A percentile compares a stretch with the other conserved stretches of the same genome.
phyloP scores from a whole-genome alignment of 805 yeast species.

The Cyberlindnera xylosilytica region DNA sequence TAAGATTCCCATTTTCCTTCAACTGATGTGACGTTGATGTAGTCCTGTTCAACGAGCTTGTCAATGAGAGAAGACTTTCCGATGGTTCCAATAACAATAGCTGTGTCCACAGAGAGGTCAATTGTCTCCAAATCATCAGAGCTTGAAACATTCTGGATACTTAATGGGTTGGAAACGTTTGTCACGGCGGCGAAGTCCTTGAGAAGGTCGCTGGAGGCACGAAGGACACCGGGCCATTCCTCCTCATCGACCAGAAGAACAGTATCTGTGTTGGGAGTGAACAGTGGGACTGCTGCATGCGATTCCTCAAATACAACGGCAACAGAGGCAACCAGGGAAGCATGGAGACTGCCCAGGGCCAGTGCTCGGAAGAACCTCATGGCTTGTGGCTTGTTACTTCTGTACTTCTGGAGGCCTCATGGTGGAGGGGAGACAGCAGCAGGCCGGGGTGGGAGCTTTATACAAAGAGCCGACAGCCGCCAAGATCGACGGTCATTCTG shows the following conservation, averaged over 20 bases:
- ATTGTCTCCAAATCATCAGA: not conserved
- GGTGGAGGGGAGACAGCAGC: no score
- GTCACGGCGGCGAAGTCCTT: conserved; percentile 10
- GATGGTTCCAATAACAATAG: conserved; percentile 12
- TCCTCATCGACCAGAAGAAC: conserved; percentile 2
- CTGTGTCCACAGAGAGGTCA: conserved; percentile 6
- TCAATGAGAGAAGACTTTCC: conserved; percentile 11
- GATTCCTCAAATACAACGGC: conserved; percentile 3
- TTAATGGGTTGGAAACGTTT: not conserved
- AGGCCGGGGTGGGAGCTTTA: no score
- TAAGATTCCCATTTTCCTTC: conserved; percentile 12
- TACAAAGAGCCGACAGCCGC: not conserved
- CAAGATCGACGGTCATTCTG: no score
- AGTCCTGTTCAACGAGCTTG: not conserved
- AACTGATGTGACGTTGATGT: conserved; percentile 3
- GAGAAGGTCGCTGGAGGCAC: conserved; percentile 10
- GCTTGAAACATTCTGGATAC: not conserved
- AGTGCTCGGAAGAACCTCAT: not conserved
- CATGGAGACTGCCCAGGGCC: not conserved
- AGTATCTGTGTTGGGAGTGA: conserved; percentile 1
- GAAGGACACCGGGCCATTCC: conserved; percentile 15
- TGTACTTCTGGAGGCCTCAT: no score
- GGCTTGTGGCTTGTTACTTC: no score
- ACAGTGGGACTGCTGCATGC: conserved; percentile 2
- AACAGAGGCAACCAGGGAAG: not conserved